Evolutionary conservation across 2,329 filamentous ascomycete genomes (phyloP), one percentile per base, ranked within the genome.

Genomic region (Alternaria sp.): DNA sequence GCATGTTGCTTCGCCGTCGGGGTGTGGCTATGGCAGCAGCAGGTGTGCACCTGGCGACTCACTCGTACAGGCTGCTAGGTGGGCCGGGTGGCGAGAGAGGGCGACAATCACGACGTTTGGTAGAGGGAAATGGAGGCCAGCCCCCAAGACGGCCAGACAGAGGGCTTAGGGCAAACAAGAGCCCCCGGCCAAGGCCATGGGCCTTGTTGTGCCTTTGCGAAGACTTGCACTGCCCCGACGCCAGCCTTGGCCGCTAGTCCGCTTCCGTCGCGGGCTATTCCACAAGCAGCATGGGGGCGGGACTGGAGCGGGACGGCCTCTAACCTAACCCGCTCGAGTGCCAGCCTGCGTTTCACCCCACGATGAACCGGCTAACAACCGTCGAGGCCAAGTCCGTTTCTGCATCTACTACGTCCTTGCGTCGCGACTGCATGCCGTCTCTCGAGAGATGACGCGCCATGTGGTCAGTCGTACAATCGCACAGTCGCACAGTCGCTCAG

Each of bases 1-100:
- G 46, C 60, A 55, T 55, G 42, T 51, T 55, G 58, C 51, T 61
- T 61, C 37, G 53, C 36, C 33, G 46, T 40, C 21, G 53, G 37
- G 37, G 50, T 41, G 44, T 31, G 49, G 51, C 37, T 48, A 45
- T 60, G 57, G 44, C 40, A 42, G 36, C 28, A n/a, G 29, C 17
- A 17, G 17, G 17, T 17, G 53, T 48, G 23, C 11, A 34, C 5
- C 17, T 26, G 29, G 31, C 28, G 36, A 33, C 41, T 23, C 36
- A 33, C 41, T 23, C 23, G 42, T 36, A 13, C n/a, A 23, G 36
- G 29, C 45, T 41, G 26, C 26, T 23, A 24, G 28, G 49, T 41
- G 49, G 37, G 26, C 26, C 14, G n/a, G 28, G 49, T 41, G 49
- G 37, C 49, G 26, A 26, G 21, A 51, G 13, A 28, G 42, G 26